Percentiles rank a stretch among this genome's conserved stretches.
Evolutionary conservation across 352 stramenopile species (phyloP).

Genomic region (Phytopythium chamaehyphon): DNA sequence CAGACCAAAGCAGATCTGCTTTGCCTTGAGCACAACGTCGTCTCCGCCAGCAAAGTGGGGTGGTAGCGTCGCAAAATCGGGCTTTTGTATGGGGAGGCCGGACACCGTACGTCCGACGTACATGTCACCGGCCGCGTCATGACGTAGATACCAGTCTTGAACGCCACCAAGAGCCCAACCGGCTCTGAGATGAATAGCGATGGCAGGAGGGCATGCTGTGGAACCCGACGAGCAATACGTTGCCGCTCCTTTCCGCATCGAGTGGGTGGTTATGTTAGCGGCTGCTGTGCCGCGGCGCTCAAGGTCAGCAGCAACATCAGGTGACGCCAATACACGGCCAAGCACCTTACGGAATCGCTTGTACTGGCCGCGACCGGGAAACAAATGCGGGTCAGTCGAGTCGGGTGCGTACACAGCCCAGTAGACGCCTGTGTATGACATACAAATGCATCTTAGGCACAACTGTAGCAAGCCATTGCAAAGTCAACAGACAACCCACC

Average conservation of each 20-base stretch:
- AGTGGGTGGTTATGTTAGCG: conserved; percentile 13
- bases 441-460: too few relatives aligned
- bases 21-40: conserved; percentile 9
- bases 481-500: too few relatives aligned
- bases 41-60: conserved; percentile 4
- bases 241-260: conserved; percentile 10
- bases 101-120: conserved; percentile 10
- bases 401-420: conserved; percentile 5
- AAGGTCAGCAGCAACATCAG: too few relatives aligned
- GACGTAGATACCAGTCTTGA: conserved; percentile 14
- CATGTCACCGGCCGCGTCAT: conserved; percentile 15
- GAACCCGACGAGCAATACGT: conserved; percentile 10
- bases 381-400: conserved; percentile 3
- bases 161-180: conserved; percentile 12
- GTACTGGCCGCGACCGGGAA: conserved; percentile 12
- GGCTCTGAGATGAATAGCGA: conserved; percentile 10
- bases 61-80: conserved; percentile 11
- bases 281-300: too few relatives aligned
- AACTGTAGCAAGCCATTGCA: too few relatives aligned
- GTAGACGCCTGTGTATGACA: too few relatives aligned
- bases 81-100: conserved; percentile 10
- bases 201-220: conserved; percentile 8
- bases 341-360: conserved; percentile 12
- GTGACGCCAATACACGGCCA: too few relatives aligned
- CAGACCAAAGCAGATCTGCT: not conserved